A percentile compares a stretch with the other conserved stretches of the same genome.
Evolutionary conservation across 108 stramenopile genomes (phyloP).

Genomic region (Cyclostephanos invisitatus): DNA sequence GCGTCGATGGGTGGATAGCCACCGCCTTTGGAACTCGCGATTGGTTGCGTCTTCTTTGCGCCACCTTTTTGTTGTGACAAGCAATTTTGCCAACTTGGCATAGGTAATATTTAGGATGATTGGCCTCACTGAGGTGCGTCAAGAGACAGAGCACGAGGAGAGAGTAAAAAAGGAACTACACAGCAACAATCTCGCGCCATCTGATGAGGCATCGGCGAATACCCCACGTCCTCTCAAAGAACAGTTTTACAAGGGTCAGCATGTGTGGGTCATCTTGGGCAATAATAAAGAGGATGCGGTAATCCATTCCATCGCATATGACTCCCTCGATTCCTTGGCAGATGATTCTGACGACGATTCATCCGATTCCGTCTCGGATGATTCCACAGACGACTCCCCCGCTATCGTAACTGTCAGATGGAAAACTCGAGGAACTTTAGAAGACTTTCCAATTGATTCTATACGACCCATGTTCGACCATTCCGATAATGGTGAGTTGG

Average conservation of each 20-base stretch:
- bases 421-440: neutral
- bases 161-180: neutral
- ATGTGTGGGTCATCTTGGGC: constrained; percentile 4
- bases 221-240: neutral
- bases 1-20: too few species aligned
- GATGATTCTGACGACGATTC: neutral
- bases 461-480: neutral
- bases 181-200: neutral
- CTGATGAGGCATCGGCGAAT: neutral
- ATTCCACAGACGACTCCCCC: neutral
- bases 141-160: neutral
- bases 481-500: neutral
- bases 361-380: too few species aligned
- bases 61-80: neutral
- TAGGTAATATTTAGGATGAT: neutral
- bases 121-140: neutral
- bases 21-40: neutral
- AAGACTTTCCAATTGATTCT: neutral
- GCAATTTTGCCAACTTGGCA: neutral
- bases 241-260: neutral
- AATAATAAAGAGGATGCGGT: neutral
- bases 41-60: neutral
- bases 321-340: too few species aligned
- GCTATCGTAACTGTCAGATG: neutral
- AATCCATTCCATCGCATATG: neutral